Evolutionary conservation across 2,329 filamentous ascomycete genomes (phyloP), one percentile per base, ranked within the genome.

Genomic region (Colletotrichum tropicicola): DNA sequence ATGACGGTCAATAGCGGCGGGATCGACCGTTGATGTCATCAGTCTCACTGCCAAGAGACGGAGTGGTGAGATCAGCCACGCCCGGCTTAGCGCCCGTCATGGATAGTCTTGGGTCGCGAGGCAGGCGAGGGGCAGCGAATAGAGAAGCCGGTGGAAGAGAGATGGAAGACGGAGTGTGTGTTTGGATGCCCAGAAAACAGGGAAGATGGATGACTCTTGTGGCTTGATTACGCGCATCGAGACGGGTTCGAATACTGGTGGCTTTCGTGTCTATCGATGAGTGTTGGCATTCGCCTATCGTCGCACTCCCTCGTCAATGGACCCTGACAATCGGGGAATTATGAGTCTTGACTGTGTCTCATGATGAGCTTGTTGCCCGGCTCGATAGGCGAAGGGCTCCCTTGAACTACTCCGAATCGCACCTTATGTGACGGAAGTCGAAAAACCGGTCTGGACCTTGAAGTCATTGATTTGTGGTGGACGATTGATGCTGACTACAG

Each of bases 1-100:
- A 7, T 17, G 3, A 6, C 19, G 17, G 19, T 17, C 21, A 51
- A 32, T 12, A 23, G 13, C 21, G 12, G 15, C 27, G 32, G 25
- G 61, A 65, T 65, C 57, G 57, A 21, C 56, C 4, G 35, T 60
- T 61, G 57, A 65, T 65, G 61, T 65, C 61, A 65, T 65, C 48
- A 2, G 49, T 65, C 57, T 65, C 28, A 55, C 30, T 45, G 49
- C 57, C 57, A 65, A 61, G 57, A 5, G 25, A 5, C 19, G 17
- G 4, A 32, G 37, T 37, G 45, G 44, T 49, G 37, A 45, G 43
- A 49, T 51, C 43, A 55, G 49, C 61, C 57, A 65, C 21, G 32
- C n/a, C 44, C 17, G 19, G n/a, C n/a, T n/a, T n/a, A n/a, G n/a
- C n/a, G n/a, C n/a, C n/a, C n/a, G n/a, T n/a, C n/a, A n/a, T n/a